Conservation (phyloP, 192 early-diverging fungal species). For the Backusella liffmaniae region DNA sequence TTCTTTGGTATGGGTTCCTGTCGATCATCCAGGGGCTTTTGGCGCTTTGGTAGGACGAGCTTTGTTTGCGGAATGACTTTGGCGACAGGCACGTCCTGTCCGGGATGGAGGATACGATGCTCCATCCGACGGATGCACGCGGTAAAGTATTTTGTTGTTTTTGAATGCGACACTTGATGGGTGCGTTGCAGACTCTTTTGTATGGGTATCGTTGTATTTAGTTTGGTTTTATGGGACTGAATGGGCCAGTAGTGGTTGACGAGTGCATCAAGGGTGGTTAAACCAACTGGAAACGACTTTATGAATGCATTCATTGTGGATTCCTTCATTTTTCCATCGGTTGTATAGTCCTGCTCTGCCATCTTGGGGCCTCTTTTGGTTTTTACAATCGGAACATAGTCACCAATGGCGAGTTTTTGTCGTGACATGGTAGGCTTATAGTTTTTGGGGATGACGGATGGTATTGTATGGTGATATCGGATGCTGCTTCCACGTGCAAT, state of each 20-base stretch:
- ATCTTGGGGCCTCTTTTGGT: constrained; percentile 24
- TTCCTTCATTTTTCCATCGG: constrained; percentile 25
- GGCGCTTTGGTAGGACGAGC: neutral
- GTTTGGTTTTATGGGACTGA: neutral
- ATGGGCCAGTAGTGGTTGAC: constrained; percentile 14
- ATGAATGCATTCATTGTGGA: constrained; percentile 2
- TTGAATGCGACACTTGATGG: neutral
- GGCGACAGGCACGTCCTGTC: neutral
- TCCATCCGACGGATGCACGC: constrained; percentile 5
- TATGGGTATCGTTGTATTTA: neutral
- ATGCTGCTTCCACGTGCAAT: constrained; percentile 54
- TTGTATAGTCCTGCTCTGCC: constrained; percentile 17
- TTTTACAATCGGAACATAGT: constrained; percentile 35
- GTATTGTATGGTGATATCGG: constrained; percentile 40
- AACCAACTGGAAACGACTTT: neutral
- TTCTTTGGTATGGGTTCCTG: neutral
- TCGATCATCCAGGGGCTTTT: neutral
- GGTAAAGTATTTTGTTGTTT: neutral
- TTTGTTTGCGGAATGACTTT: neutral
- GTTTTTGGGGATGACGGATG: constrained; percentile 50
- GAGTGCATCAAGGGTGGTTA: neutral
- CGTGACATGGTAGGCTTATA: constrained; percentile 48
- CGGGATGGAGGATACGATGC: constrained; percentile 13
- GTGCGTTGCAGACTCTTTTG: neutral
- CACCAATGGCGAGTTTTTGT: constrained; percentile 48